These are phyloP conservation scores for Russula dissimulans DNA, from an alignment of 768 basidiomycete species.

Conservation along the genomic window DNA sequence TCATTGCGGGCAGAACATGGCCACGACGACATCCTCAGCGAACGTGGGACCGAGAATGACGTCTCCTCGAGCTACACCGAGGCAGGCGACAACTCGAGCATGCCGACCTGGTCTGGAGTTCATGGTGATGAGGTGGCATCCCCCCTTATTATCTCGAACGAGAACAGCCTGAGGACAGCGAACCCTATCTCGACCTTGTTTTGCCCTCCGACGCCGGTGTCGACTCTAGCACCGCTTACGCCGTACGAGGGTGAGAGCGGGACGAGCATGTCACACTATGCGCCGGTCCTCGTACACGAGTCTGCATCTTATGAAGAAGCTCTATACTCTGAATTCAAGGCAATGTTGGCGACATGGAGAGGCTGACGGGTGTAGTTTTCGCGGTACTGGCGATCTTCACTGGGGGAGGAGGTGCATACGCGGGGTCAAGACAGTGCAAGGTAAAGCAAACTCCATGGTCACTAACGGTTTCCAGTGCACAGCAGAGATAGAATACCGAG, in stretches of 20 bases:
- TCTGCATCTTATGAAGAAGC: background rate
- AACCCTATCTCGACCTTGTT: background rate
- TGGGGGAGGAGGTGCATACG: too few species aligned
- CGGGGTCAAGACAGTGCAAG: background rate
- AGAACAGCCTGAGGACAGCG: background rate
- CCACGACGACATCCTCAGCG: background rate
- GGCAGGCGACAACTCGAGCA: background rate
- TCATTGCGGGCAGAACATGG: background rate
- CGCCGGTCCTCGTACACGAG: background rate
- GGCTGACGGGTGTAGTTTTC: too few species aligned
- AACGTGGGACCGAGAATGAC: background rate
- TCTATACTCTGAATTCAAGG: constrained; percentile 5
- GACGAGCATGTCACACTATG: background rate
- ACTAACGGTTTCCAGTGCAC: background rate
- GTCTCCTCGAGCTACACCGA: background rate
- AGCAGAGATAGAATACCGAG: background rate
- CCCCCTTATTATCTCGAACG: background rate
- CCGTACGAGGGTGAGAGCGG: background rate
- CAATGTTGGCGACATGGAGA: background rate
- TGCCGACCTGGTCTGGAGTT: background rate
- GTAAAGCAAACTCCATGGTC: too few species aligned
- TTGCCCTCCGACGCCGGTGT: background rate
- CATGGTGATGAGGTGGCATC: background rate
- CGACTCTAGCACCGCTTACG: background rate
- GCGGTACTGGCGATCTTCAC: too few species aligned